A percentile compares a stretch with the other conserved stretches of the same genome.
phyloP scores from a whole-genome alignment of 2,329 filamentous ascomycete species.

The Magnaporthiopsis rhizophila region DNA sequence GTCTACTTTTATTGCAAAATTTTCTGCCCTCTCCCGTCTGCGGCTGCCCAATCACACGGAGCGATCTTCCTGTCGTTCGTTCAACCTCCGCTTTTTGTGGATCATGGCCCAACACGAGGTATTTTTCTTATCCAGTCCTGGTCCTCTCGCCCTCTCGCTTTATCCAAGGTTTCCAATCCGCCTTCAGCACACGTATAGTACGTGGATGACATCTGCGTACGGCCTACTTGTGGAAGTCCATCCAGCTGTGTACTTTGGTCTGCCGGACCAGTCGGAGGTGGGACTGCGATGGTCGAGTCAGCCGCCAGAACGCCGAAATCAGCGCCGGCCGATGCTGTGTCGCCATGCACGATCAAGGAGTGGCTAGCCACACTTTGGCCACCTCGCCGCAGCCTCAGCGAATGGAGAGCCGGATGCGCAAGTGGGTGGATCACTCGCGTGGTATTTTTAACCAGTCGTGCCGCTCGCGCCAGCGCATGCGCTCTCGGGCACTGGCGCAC shows the following conservation, averaged over 20 bases:
- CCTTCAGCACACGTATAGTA: neutral
- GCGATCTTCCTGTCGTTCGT: neutral
- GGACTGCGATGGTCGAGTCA: neutral
- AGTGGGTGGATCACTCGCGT: neutral
- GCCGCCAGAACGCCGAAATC: neutral
- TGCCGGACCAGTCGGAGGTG: neutral
- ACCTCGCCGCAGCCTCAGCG: neutral
- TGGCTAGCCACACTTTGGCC: neutral
- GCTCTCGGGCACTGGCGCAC: neutral
- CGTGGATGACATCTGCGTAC: neutral
- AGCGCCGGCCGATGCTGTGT: neutral
- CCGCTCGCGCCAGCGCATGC: neutral
- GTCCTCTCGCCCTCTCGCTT: neutral
- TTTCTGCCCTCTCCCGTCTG: neutral
- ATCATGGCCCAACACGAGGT: neutral
- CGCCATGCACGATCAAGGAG: neutral
- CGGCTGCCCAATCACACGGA: neutral
- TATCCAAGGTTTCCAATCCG: neutral
- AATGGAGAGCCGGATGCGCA: neutral
- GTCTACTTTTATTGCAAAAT: neutral
- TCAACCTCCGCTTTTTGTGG: neutral
- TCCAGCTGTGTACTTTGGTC: neutral
- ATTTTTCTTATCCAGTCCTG: neutral
- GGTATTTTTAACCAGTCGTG: neutral
- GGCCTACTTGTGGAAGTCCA: neutral